Conservation (phyloP, 2,329 filamentous ascomycete species). For the Pseudocercospora macadamiae region DNA sequence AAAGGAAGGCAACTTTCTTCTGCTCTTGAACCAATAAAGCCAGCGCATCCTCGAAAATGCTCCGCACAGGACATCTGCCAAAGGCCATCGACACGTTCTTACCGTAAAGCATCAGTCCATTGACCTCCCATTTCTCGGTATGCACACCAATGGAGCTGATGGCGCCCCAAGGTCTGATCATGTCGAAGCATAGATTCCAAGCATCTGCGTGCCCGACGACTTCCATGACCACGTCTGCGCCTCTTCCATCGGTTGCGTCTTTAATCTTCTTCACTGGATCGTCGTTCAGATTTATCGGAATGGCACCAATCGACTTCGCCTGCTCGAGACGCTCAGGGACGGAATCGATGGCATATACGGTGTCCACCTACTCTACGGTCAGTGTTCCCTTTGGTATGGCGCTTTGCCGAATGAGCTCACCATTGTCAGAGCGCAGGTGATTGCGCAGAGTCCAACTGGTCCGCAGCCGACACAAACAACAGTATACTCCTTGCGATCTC, state of each 20-base stretch:
- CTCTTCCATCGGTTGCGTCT: conserved; percentile 75
- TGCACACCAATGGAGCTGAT: conserved; percentile 55
- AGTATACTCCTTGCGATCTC: conserved; percentile 66
- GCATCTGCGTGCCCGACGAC: conserved; percentile 54
- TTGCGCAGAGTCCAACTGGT: conserved; percentile 75
- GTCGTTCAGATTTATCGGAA: conserved; percentile 73
- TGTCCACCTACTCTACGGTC: conserved; percentile 24
- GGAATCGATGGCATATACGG: conserved; percentile 47
- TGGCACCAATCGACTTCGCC: conserved; percentile 74
- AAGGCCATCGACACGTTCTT: conserved; percentile 56
- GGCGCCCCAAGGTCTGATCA: conserved; percentile 53
- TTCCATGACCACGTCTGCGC: conserved; percentile 79
- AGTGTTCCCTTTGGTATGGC: not conserved
- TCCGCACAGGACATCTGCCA: conserved; percentile 54
- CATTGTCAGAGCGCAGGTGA: conserved; percentile 37
- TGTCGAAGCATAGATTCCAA: conserved; percentile 51
- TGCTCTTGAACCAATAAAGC: conserved; percentile 52
- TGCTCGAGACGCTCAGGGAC: conserved; percentile 74
- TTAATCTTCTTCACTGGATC: conserved; percentile 65
- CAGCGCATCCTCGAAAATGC: conserved; percentile 53
- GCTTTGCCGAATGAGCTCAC: not conserved
- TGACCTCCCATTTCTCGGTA: conserved; percentile 49
- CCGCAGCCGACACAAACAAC: conserved; percentile 85
- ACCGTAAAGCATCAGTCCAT: conserved; percentile 52
- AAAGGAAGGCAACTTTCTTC: conserved; percentile 55